These are phyloP conservation scores for Aspergillus sp. DNA, from an alignment of 2,329 filamentous ascomycete genomes.

Conservation along the genomic window DNA sequence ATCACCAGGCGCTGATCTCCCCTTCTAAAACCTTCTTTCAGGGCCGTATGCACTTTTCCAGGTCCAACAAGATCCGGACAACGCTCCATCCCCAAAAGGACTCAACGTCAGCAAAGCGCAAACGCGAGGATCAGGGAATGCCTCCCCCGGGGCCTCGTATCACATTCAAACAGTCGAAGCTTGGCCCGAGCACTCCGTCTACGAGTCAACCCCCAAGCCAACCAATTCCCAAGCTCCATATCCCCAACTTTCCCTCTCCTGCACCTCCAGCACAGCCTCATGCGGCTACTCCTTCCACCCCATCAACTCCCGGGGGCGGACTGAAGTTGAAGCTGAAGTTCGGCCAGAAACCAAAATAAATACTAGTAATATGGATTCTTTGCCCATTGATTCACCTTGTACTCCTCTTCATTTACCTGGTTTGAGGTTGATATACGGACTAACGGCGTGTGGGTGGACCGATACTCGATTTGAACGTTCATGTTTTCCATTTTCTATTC, in stretches of 20 bases:
- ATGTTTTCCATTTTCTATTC: background rate
- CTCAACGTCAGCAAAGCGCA: conserved; percentile 32
- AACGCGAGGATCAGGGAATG: conserved; percentile 38
- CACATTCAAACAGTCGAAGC: conserved; percentile 44
- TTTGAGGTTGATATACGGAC: conserved; percentile 14
- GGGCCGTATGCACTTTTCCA: conserved; percentile 45
- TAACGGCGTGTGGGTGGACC: conserved; percentile 12
- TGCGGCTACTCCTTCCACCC: conserved; percentile 23
- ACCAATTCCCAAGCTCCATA: conserved; percentile 31
- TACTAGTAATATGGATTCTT: conserved; percentile 6
- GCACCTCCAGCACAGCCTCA: conserved; percentile 20
- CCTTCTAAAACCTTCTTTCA: conserved; percentile 14
- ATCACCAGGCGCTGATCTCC: background rate
- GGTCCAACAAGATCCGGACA: conserved; percentile 39
- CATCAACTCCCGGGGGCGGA: conserved; percentile 34
- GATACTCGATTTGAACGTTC: background rate
- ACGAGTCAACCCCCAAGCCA: conserved; percentile 16
- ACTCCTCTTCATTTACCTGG: conserved; percentile 3
- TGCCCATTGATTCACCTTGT: conserved; percentile 16
- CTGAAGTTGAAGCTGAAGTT: conserved; percentile 46
- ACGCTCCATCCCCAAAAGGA: conserved; percentile 32
- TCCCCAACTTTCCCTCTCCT: conserved; percentile 31
- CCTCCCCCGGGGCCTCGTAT: conserved; percentile 37
- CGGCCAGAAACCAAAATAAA: conserved; percentile 32
- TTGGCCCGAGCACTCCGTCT: conserved; percentile 26